Conservation (phyloP, 2,329 filamentous ascomycete genomes). For the Volutella citrinella region DNA sequence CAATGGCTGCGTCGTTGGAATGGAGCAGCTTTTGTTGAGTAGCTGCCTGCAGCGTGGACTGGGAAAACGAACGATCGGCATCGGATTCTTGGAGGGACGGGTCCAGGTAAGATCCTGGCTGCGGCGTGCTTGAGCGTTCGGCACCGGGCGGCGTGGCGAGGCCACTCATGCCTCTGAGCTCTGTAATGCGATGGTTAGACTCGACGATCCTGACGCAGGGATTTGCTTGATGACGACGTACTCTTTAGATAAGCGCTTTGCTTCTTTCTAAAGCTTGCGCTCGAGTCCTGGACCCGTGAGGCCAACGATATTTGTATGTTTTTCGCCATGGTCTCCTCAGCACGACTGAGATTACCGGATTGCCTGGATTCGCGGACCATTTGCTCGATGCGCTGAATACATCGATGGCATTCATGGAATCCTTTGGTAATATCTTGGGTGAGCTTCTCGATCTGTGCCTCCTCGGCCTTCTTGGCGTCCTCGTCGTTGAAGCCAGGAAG, state of each 20-base stretch:
- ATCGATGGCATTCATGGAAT: slow-evolving; percentile 87
- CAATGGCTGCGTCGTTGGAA: slow-evolving; percentile 79
- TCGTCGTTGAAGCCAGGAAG: slow-evolving; percentile 96
- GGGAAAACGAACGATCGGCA: slow-evolving; percentile 87
- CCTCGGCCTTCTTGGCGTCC: slow-evolving; percentile 80
- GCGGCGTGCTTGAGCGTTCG: slow-evolving; percentile 53
- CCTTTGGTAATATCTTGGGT: slow-evolving; percentile 86
- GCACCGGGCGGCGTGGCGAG: slow-evolving; percentile 45
- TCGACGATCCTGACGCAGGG: neutral
- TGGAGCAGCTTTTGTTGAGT: slow-evolving; percentile 64
- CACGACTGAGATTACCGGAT: slow-evolving; percentile 68
- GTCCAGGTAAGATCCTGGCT: slow-evolving; percentile 63
- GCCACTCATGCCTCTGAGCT: slow-evolving; percentile 71
- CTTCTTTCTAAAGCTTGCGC: slow-evolving; percentile 91
- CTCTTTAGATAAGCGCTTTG: slow-evolving; percentile 95
- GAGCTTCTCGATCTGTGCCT: slow-evolving; percentile 83
- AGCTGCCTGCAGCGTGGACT: slow-evolving; percentile 81
- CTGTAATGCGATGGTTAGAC: slow-evolving; percentile 39
- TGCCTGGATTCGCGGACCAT: slow-evolving; percentile 81
- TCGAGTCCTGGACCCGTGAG: slow-evolving; percentile 83
- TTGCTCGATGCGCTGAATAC: slow-evolving; percentile 81
- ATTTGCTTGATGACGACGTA: slow-evolving; percentile 37
- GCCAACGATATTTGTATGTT: slow-evolving; percentile 95
- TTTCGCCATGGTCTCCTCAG: slow-evolving; percentile 92
- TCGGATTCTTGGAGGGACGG: slow-evolving; percentile 91